Evolutionary conservation across 176 grass and related monocot genomes (phyloP).

Genomic region (Saccharum spontaneum): DNA sequence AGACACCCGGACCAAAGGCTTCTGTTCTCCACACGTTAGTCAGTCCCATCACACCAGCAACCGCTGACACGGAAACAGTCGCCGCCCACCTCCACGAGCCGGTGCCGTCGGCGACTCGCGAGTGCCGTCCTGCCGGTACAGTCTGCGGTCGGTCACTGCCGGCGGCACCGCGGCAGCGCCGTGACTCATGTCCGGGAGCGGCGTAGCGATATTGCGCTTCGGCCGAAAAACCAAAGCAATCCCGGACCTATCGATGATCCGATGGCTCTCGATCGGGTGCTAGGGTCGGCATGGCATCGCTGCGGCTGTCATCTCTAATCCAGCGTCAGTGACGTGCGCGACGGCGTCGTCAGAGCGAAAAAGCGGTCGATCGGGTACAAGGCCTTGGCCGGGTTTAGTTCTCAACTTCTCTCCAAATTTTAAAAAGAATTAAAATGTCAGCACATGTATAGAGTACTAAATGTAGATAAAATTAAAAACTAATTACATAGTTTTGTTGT

Average conservation of each 20-base stretch:
- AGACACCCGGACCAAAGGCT: neutral
- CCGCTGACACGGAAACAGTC: conserved; percentile 24
- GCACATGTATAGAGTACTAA: too few relatives aligned
- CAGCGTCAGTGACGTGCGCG: neutral
- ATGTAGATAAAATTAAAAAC: too few relatives aligned
- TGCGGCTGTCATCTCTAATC: neutral
- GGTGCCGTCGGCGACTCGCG: neutral
- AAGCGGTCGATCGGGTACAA: neutral
- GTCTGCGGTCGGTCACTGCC: neutral
- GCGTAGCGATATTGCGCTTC: neutral
- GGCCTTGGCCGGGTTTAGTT: too few relatives aligned
- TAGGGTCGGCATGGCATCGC: neutral
- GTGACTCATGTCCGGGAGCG: neutral
- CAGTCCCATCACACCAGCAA: neutral
- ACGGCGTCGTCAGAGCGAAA: neutral
- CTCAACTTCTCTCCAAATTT: too few relatives aligned
- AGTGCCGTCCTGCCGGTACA: neutral
- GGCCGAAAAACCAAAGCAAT: neutral
- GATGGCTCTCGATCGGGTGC: neutral
- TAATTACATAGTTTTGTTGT: too few relatives aligned
- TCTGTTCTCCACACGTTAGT: too few relatives aligned
- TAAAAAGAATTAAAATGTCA: too few relatives aligned
- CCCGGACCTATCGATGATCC: neutral
- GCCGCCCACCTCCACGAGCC: neutral
- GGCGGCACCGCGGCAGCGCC: too few relatives aligned